Conservation (phyloP, 2,329 filamentous ascomycete species). For the Zymoseptoria passerinii region DNA sequence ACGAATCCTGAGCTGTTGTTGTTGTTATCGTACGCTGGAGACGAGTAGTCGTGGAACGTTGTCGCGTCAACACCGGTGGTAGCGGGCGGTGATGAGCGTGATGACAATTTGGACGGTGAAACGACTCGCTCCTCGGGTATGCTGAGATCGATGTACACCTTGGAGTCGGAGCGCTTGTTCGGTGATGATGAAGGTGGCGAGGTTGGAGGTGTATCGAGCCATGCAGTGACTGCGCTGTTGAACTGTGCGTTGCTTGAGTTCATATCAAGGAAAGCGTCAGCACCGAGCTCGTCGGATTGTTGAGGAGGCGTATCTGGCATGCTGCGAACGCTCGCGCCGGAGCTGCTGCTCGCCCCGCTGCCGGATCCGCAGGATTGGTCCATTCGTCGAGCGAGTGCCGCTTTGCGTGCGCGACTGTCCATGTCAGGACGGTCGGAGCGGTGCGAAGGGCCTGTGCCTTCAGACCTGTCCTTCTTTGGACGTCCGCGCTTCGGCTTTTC, state of each 20-base stretch:
- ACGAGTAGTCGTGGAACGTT: constrained; percentile 14
- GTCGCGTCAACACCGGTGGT: constrained; percentile 2
- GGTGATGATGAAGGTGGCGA: constrained; percentile 18
- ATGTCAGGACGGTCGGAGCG: constrained; percentile 41
- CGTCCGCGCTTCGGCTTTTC: constrained; percentile 60
- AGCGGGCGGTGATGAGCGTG: constrained; percentile 16
- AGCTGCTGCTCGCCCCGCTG: constrained; percentile 20
- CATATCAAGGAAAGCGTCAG: constrained; percentile 25
- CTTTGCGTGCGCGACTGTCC: constrained; percentile 50
- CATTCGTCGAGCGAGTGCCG: constrained; percentile 44
- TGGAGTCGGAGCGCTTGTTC: constrained; percentile 9
- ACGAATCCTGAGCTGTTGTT: constrained; percentile 6
- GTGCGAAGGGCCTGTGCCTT: constrained; percentile 12
- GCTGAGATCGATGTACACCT: constrained; percentile 17
- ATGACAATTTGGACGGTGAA: constrained; percentile 21
- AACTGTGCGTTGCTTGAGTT: constrained; percentile 17
- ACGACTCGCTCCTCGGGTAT: constrained; percentile 16
- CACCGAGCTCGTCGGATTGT: constrained; percentile 22
- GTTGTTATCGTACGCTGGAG: constrained; percentile 10
- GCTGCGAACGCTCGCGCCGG: constrained; percentile 24
- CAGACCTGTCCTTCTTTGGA: constrained; percentile 50
- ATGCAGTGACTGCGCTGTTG: constrained; percentile 16
- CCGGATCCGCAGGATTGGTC: constrained; percentile 16
- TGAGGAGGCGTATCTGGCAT: constrained; percentile 28
- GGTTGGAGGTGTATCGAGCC: constrained; percentile 28